Base-by-base conservation (phyloP, 2,329 filamentous ascomycete genomes). In the Daldinia eschscholtzii region DNA sequence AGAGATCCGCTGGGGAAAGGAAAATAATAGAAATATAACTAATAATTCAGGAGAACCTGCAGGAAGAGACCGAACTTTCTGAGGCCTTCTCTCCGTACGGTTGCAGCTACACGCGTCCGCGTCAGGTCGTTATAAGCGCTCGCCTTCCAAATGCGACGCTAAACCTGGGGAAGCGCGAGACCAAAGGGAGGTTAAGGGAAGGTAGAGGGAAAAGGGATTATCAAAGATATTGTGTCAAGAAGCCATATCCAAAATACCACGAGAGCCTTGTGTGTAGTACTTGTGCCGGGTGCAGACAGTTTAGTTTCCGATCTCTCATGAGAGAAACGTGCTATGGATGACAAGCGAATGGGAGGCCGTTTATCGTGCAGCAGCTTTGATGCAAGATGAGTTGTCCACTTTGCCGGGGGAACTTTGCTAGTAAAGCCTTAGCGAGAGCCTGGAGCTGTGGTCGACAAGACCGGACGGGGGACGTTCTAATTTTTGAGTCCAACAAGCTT, bases 361-460 rank as follows among this genome's bases (percentile, higher is more conserved):
- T 72, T 76, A 75, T 75, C 73, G 64, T 78, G 76, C 78, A 78
- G 78, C 75, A 74, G 72, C 74, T 70, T 71, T 72, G 70, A 77
- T 80, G 79, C 79, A 79, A 76, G 79, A 76, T 80, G 79, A 80
- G 79, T 80, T 80, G 79, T 80, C 78, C 78, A 78, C 74, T 63
- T 64, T 55, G 46, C 56, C 62, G 62, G 58, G 65, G 61, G 64
- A 61, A n/a, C 46, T 50, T 28, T 50, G 46, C 46, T 46, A 46
- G 44, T 28, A 48, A 48, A 48, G 44, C 44, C 6, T 39, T 44
- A 48, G 23, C 6, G 4, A 18, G 20, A 52, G 46, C 46, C 46
- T 52, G 10, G 55, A 69, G 60, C 64, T 70, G 67, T 67, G 58
- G 58, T 66, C 61, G 66, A 71, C 41, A 58, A 56, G 56, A 26